A percentile compares a stretch with the other conserved stretches of the same genome.
These are phyloP conservation scores for Zygosaccharomyces sapae DNA, from an alignment of 1,139 yeast genomes.

Conservation along the genomic window DNA sequence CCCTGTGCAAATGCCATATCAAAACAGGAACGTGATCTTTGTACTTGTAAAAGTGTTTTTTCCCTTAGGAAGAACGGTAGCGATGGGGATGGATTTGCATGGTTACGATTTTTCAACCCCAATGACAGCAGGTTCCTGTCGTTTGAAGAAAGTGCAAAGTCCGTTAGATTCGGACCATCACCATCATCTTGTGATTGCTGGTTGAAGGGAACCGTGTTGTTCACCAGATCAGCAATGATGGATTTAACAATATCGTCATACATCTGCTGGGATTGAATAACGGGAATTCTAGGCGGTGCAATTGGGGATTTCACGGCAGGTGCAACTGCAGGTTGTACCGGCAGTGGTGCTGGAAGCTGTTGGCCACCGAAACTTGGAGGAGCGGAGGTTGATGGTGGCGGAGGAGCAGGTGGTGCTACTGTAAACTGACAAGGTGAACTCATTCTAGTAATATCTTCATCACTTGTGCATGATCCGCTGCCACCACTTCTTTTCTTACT, in stretches of 20 bases:
- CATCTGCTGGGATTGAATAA: constrained; percentile 13
- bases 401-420: constrained; percentile 9
- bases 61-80: constrained; percentile 33
- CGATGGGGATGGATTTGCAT: constrained; percentile 4
- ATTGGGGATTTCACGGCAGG: neutral
- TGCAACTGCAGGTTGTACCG: constrained; percentile 1
- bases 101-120: constrained; percentile 11
- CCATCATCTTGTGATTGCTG: constrained; percentile 26
- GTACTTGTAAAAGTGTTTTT: constrained; percentile 45
- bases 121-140: constrained; percentile 25
- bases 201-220: constrained; percentile 26
- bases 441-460: constrained; percentile 6
- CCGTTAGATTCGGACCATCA: constrained; percentile 23
- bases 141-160: constrained; percentile 30
- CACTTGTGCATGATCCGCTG: constrained; percentile 7
- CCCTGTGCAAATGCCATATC: constrained; percentile 44
- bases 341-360: constrained; percentile 2
- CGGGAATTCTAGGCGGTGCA: constrained; percentile 9
- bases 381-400: neutral
- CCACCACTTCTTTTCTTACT: constrained; percentile 34
- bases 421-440: constrained; percentile 9
- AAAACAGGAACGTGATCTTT: constrained; percentile 61
- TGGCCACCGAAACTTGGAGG: constrained; percentile 6
- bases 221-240: constrained; percentile 28
- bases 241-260: constrained; percentile 27